Conservation (phyloP, 2,329 filamentous ascomycete species). For the Tolypocladium album region DNA sequence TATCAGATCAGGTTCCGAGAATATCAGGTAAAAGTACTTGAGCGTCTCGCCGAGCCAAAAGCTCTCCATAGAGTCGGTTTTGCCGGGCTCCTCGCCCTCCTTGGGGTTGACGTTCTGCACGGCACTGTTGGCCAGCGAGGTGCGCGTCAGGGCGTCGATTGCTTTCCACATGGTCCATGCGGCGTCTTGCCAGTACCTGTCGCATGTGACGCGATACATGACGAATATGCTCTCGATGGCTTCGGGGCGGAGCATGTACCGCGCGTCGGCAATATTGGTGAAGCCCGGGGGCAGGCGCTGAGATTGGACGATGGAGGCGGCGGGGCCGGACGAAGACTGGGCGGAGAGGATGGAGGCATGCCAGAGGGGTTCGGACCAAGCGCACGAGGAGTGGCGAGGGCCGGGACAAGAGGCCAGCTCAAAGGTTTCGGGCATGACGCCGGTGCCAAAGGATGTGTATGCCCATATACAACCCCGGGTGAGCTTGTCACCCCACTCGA, state of each 20-base stretch:
- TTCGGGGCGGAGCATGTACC: constrained; percentile 41
- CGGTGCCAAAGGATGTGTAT: constrained; percentile 38
- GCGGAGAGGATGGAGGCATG: no score
- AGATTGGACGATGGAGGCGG: constrained; percentile 17
- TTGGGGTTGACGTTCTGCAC: constrained; percentile 26
- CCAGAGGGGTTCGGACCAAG: constrained; percentile 26
- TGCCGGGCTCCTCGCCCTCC: constrained; percentile 11
- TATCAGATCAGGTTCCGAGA: constrained; percentile 50
- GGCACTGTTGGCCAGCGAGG: constrained; percentile 36
- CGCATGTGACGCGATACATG: constrained; percentile 41
- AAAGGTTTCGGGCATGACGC: constrained; percentile 45
- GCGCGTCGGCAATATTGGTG: constrained; percentile 40
- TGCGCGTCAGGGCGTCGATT: constrained; percentile 34
- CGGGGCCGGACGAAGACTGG: constrained; percentile 5
- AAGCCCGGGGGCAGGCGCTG: constrained; percentile 45
- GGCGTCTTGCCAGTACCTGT: constrained; percentile 29
- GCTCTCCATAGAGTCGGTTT: constrained; percentile 51
- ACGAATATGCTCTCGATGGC: constrained; percentile 44
- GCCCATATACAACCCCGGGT: constrained; percentile 46
- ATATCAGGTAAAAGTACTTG: constrained; percentile 67
- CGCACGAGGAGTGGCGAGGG: constrained; percentile 14
- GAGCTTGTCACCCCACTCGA: constrained; percentile 35
- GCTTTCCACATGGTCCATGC: constrained; percentile 45
- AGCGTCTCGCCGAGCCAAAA: constrained; percentile 67
- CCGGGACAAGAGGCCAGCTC: constrained; percentile 27